Conservation (phyloP, 768 basidiomycete species). For the Filobasidium floriforme region DNA sequence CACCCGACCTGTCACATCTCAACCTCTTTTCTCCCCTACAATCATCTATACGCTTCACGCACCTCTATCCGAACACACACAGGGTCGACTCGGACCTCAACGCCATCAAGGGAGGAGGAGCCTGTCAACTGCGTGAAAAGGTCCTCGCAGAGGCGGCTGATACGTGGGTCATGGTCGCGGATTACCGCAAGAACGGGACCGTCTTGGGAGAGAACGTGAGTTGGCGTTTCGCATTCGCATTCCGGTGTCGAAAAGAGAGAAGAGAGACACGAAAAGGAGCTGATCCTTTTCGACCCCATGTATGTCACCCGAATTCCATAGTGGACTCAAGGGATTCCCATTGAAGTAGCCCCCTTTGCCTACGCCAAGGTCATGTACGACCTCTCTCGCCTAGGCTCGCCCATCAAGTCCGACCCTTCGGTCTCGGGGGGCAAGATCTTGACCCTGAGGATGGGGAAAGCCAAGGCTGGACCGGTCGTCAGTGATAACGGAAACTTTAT, state of each 20-base stretch:
- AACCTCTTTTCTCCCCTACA: neutral
- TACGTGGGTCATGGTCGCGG: slow-evolving; percentile 88
- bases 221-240: slow-evolving; percentile 23
- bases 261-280: neutral
- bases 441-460: slow-evolving; percentile 82
- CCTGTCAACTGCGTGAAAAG: slow-evolving; percentile 93
- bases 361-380: slow-evolving; percentile 78
- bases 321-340: slow-evolving; percentile 83
- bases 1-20: neutral
- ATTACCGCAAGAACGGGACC: slow-evolving; percentile 85
- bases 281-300: slow-evolving; percentile 5
- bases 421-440: slow-evolving; percentile 50
- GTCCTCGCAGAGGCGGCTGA: slow-evolving; percentile 92
- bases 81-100: slow-evolving; percentile 82
- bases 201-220: slow-evolving; percentile 73
- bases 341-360: slow-evolving; percentile 95
- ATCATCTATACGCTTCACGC: neutral
- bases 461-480: slow-evolving; percentile 84
- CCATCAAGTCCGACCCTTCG: slow-evolving; percentile 16
- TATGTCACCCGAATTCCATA: slow-evolving; percentile 42
- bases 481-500: slow-evolving; percentile 96
- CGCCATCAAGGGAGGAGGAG: slow-evolving; percentile 94
- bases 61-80: neutral
- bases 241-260: neutral
- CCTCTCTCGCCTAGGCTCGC: slow-evolving; percentile 49